Evolutionary conservation across 1,284 basidiomycete genomes (phyloP), one percentile per base, ranked within the genome.

Genomic region (Cutaneotrichosporon sp.): DNA sequence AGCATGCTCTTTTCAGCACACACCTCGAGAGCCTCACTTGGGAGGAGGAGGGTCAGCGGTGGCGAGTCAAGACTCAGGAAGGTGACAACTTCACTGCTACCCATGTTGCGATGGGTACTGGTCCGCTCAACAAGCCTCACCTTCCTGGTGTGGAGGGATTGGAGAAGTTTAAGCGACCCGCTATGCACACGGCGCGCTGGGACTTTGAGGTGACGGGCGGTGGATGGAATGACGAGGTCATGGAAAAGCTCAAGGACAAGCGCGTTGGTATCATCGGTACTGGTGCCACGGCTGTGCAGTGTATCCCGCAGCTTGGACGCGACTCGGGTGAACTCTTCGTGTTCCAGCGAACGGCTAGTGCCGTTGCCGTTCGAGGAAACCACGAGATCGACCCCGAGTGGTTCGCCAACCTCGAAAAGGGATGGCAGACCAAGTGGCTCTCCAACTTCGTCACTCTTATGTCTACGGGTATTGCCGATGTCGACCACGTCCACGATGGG

Each of bases 331-430:
- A 58, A 26, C 61, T 67, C 26, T 53, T 58, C 40, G 63, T 67
- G 14, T 67, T 67, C 63, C 66, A 67, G 63, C 66, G 66, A 56
- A 67, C 66, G 2, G 63, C 66, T 0, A 60, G 63, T 7, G 60
- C 60, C 1, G 63, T 65, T 7, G 63, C 53, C 6, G 36, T 61
- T 3, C 66, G 63, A 13, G 30, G 50, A 32, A 67, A 67, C 66
- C 66, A 67, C 51, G 30, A 40, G 2, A 67, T 67, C 38, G 66
- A 67, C 58, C 61, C 61, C 49, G 61, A 65, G 55, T 67, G 62
- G 65, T 64, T 67, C 30, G 46, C 18, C 14, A 34, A 47, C 21
- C 56, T 64, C 38, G 62, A 64, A 21, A 55, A 58, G 47, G 65
- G 65, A 1, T 65, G 63, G 63, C 63, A 65, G 57, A 10, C 31